A percentile compares a stretch with the other conserved stretches of the same genome.
phyloP scores from a whole-genome alignment of 2,329 filamentous ascomycete genomes.

The Ophiostoma himal-ulmi region DNA sequence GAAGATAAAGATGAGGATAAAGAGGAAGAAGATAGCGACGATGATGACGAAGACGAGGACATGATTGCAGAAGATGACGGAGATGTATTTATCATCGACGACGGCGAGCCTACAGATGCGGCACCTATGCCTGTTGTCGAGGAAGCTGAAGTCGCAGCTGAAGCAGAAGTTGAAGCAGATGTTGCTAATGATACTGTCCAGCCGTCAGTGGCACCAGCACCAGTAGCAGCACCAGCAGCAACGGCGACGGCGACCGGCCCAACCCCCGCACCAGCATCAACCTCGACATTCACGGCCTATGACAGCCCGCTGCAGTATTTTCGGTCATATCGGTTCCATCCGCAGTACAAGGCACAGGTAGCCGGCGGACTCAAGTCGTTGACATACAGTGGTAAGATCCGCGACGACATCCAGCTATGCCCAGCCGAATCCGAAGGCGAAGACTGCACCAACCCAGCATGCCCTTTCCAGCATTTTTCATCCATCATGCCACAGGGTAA shows the following conservation, averaged over 20 bases:
- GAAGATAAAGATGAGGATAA: slow-evolving; percentile 2
- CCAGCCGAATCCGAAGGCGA: slow-evolving; percentile 65
- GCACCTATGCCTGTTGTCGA: not conserved
- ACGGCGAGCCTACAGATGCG: not conserved
- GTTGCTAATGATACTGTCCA: not conserved
- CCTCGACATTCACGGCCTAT: slow-evolving; percentile 52
- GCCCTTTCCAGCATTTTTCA: slow-evolving; percentile 73
- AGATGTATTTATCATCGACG: slow-evolving; percentile 22
- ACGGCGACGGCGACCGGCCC: not conserved
- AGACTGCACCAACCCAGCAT: slow-evolving; percentile 63
- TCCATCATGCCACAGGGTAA: slow-evolving; percentile 68
- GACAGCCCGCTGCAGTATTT: slow-evolving; percentile 77
- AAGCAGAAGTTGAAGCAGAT: not conserved
- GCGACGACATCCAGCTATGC: slow-evolving; percentile 68
- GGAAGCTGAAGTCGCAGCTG: slow-evolving; percentile 11
- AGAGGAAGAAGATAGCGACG: slow-evolving; percentile 11
- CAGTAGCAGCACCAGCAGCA: not conserved
- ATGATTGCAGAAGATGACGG: slow-evolving; percentile 18
- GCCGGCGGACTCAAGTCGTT: slow-evolving; percentile 76
- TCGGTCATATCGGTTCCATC: slow-evolving; percentile 85
- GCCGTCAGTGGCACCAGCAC: not conserved
- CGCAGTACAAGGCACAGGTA: slow-evolving; percentile 63
- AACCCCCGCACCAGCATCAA: not conserved
- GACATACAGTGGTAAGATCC: slow-evolving; percentile 89
- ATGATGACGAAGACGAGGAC: slow-evolving; percentile 10